Evolutionary conservation across 805 yeast species (phyloP), one percentile per base, ranked within the genome.

Genomic region (Candida boleticola): DNA sequence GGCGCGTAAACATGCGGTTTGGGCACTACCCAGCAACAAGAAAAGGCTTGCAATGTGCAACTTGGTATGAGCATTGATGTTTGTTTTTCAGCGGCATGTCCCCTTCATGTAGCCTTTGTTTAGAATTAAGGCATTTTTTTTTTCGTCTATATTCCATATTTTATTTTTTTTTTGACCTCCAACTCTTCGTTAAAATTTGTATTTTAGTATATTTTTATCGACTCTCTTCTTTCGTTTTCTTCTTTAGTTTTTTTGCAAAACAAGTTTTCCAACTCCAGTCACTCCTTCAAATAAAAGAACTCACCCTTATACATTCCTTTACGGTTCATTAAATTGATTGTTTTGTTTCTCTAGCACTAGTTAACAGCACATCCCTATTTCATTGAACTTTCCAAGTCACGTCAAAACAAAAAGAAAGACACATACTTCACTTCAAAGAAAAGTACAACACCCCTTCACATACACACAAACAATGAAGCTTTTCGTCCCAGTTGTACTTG

Each of bases 381-480:
- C n/a, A n/a, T n/a, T n/a, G n/a, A n/a, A n/a, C n/a, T n/a, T n/a
- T n/a, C n/a, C n/a, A n/a, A n/a, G n/a, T n/a, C n/a, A n/a, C n/a
- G n/a, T n/a, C n/a, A n/a, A n/a, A n/a, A n/a, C n/a, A n/a, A n/a
- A n/a, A n/a, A n/a, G 14, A 22, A 20, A 33, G 37, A 19, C 18
- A 20, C 19, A 19, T 22, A 33, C 25, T 19, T 9, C n/a, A n/a
- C n/a, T n/a, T n/a, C n/a, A n/a, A n/a, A n/a, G n/a, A n/a, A n/a
- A n/a, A n/a, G n/a, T n/a, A n/a, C n/a, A n/a, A n/a, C n/a, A n/a
- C n/a, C n/a, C n/a, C n/a, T n/a, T n/a, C n/a, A n/a, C n/a, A n/a
- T n/a, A n/a, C n/a, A n/a, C n/a, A n/a, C n/a, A n/a, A n/a, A n/a
- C 14, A 31, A 60, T 60, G 65, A 57, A 55, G 45, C 51, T 60